Evolutionary conservation across 352 stramenopile genomes (phyloP), one percentile per base, ranked within the genome.

Genomic region (Pythium plurisporium): DNA sequence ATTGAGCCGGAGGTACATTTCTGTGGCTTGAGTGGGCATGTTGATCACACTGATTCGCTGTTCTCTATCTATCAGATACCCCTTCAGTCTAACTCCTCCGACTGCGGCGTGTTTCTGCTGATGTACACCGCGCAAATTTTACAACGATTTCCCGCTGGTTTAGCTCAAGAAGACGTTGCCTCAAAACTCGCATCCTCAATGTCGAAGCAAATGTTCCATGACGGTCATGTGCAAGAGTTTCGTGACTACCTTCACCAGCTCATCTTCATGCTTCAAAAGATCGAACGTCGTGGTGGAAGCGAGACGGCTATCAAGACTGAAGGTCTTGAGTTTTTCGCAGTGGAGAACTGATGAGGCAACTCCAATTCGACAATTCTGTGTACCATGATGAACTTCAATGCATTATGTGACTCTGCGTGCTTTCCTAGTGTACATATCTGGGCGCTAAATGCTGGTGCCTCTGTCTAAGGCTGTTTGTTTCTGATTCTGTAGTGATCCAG

Each of bases 81-180:
- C 11, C 74, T 90, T 56, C 95, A 98, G 58, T 83, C 80, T 5
- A 98, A 98, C 55, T 87, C 72, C 19, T 98, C 87, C 8, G 95
- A 98, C 75, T 98, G 94, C 68, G 95, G 83, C 3, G 83, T 94
- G 17, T 94, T 87, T 36, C 44, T 94, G 23, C 65, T 94, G 22
- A 86, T 94, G 74, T 94, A 94, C 52, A 82, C 81, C 5, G 66
- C 71, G 3, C 73, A 82, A 38, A 81, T 93, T 29, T 66, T 87
- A 26, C 64, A 73, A 20, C 65, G 69, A 5, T 91, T 90, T 36
- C 83, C 83, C 11, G 64, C 38, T 5, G 79, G 78, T 26, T 56
- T 89, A 45, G 73, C 54, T 36, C 64, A 68, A 30, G 73, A 89
- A 48, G 76, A 91, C 53, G 45, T 90, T 19, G 67, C 71, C 20